These are phyloP conservation scores for Rhodomyrtus tomentosa DNA, from an alignment of 345 rosid species.

Conservation along the genomic window DNA sequence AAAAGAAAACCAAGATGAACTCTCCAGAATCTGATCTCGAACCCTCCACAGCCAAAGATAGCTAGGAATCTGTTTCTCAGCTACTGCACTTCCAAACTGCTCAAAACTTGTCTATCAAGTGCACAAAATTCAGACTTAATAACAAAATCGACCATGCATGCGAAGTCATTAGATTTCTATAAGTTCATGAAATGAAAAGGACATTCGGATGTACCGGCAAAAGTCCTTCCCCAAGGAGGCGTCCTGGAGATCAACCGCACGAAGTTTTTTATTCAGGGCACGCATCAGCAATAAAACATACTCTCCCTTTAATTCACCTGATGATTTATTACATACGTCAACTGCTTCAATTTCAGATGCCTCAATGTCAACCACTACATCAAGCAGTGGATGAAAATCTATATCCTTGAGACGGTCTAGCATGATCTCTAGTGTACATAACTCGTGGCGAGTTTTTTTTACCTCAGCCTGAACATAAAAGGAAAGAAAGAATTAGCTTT, in stretches of 20 bases:
- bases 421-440: conserved; percentile 42
- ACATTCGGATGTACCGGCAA: conserved; percentile 36
- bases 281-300: conserved; percentile 51
- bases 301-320: conserved; percentile 43
- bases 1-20: not conserved
- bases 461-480: conserved; percentile 42
- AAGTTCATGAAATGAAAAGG: conserved; percentile 2
- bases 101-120: not conserved
- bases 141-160: not conserved
- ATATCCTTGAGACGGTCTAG: conserved; percentile 48
- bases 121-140: not conserved
- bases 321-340: conserved; percentile 42
- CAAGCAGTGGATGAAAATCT: conserved; percentile 63
- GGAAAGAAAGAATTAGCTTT: not conserved
- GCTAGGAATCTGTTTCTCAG: not conserved
- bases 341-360: conserved; percentile 64
- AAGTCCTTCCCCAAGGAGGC: conserved; percentile 52
- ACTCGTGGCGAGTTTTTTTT: conserved; percentile 33
- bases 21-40: not conserved
- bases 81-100: not conserved
- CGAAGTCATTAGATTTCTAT: not conserved
- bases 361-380: conserved; percentile 41
- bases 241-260: conserved; percentile 46
- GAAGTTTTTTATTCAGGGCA: conserved; percentile 46
- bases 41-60: not conserved